These are phyloP conservation scores for Penicillium sp. DNA, from an alignment of 2,329 filamentous ascomycete species.

Conservation along the genomic window DNA sequence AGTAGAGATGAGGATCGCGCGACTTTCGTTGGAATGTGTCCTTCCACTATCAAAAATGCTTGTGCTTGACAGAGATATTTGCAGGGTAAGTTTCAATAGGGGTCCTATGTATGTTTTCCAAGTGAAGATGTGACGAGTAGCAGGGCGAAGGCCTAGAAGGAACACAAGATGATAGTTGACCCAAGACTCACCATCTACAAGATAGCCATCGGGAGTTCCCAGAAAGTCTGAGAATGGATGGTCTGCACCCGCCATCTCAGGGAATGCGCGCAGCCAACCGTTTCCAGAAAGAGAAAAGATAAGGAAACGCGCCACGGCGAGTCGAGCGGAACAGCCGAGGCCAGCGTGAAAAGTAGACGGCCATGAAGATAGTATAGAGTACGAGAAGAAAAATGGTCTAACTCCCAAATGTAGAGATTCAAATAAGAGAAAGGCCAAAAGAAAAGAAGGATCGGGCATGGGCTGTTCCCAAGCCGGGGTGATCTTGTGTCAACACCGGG, in stretches of 20 bases:
- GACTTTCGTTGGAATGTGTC: slow-evolving; percentile 14
- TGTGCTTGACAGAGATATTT: neutral
- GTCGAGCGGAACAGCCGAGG: too few relatives aligned
- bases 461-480: slow-evolving; percentile 17
- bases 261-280: slow-evolving; percentile 15
- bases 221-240: slow-evolving; percentile 8
- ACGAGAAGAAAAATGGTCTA: too few relatives aligned
- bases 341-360: too few relatives aligned
- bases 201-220: neutral
- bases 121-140: too few relatives aligned
- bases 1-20: slow-evolving; percentile 6
- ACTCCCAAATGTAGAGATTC: too few relatives aligned
- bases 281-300: slow-evolving; percentile 1
- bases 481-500: slow-evolving; percentile 41
- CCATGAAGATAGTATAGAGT: too few relatives aligned
- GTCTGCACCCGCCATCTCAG: slow-evolving; percentile 11
- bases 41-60: neutral
- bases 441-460: slow-evolving; percentile 3
- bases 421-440: slow-evolving; percentile 6
- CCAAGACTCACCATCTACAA: too few relatives aligned
- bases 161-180: too few relatives aligned
- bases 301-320: too few relatives aligned
- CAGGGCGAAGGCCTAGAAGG: too few relatives aligned
- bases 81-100: neutral
- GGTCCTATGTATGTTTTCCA: too few relatives aligned